Percentiles rank a stretch among this genome's conserved stretches.
phyloP scores from a whole-genome alignment of 2,329 filamentous ascomycete species.

The Triangularia setosa region DNA sequence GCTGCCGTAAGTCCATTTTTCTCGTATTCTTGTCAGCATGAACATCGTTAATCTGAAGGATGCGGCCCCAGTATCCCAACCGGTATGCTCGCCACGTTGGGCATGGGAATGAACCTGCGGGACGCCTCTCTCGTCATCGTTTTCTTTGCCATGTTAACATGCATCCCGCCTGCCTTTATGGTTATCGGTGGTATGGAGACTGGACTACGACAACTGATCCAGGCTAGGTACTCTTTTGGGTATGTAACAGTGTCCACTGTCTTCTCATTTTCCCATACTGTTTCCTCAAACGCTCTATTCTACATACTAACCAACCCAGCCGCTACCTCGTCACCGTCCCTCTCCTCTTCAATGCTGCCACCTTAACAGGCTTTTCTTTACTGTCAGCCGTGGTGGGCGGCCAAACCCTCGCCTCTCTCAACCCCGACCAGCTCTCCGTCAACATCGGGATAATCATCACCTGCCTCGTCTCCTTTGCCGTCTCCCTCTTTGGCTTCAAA shows the following conservation, averaged over 20 bases:
- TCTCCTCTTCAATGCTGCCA: constrained; percentile 53
- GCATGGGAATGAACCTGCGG: constrained; percentile 51
- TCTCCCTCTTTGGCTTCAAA: constrained; percentile 53
- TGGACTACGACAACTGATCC: constrained; percentile 56
- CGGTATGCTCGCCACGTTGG: constrained; percentile 53
- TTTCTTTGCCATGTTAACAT: constrained; percentile 55
- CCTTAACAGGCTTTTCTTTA: constrained; percentile 55
- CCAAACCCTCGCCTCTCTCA: constrained; percentile 47
- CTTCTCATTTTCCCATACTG: too few relatives aligned
- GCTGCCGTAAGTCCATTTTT: constrained; percentile 46
- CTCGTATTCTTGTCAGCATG: background rate
- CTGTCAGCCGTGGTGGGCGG: constrained; percentile 55
- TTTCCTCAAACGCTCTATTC: background rate
- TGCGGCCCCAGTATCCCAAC: constrained; percentile 41
- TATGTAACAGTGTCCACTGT: constrained; percentile 27
- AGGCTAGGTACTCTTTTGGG: constrained; percentile 59
- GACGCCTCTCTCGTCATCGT: constrained; percentile 55
- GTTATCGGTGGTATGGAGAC: constrained; percentile 52
- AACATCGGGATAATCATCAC: constrained; percentile 56
- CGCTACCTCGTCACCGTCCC: constrained; percentile 49
- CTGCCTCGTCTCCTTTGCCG: constrained; percentile 47
- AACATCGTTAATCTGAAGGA: background rate
- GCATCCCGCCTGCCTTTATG: constrained; percentile 52
- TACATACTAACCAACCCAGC: constrained; percentile 24
- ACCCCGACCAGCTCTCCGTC: constrained; percentile 43